Evolutionary conservation across 2,329 filamentous ascomycete genomes (phyloP).

Genomic region (Hortaea sp.): DNA sequence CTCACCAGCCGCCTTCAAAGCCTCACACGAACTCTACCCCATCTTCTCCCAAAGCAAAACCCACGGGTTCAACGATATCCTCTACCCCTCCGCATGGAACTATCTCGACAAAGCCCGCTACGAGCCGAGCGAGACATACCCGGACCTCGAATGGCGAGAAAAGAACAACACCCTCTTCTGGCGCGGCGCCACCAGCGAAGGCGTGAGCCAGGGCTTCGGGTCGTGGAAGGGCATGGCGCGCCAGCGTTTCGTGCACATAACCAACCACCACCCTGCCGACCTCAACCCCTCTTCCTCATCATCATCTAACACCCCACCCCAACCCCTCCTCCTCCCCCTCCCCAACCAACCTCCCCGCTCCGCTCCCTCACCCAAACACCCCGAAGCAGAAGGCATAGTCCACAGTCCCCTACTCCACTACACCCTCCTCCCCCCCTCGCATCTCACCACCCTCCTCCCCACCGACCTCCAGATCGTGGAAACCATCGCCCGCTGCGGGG

Average conservation of each 20-base stretch:
- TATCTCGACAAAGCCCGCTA: conserved; percentile 50
- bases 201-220: conserved; percentile 37
- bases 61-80: conserved; percentile 63
- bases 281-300: conserved; percentile 23
- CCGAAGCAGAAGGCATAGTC: neutral
- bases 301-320: conserved; percentile 11
- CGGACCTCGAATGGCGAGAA: conserved; percentile 46
- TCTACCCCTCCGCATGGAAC: conserved; percentile 59
- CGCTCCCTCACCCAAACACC: neutral
- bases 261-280: conserved; percentile 46
- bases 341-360: conserved; percentile 2
- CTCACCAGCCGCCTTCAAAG: conserved; percentile 51
- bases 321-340: conserved; percentile 49
- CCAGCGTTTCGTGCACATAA: conserved; percentile 63
- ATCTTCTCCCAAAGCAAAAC: conserved; percentile 69
- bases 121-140: conserved; percentile 39
- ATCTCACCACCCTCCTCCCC: conserved; percentile 45
- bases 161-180: conserved; percentile 62
- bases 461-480: conserved; percentile 52
- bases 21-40: conserved; percentile 56
- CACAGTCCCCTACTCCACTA: neutral
- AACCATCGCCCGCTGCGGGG: conserved; percentile 46
- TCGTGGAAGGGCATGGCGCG: conserved; percentile 58
- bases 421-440: conserved; percentile 46
- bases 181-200: conserved; percentile 58